A percentile compares a stretch with the other conserved stretches of the same genome.
Conservation (phyloP, 2,329 filamentous ascomycete genomes). For the Penicillium aurantiogriseum region DNA sequence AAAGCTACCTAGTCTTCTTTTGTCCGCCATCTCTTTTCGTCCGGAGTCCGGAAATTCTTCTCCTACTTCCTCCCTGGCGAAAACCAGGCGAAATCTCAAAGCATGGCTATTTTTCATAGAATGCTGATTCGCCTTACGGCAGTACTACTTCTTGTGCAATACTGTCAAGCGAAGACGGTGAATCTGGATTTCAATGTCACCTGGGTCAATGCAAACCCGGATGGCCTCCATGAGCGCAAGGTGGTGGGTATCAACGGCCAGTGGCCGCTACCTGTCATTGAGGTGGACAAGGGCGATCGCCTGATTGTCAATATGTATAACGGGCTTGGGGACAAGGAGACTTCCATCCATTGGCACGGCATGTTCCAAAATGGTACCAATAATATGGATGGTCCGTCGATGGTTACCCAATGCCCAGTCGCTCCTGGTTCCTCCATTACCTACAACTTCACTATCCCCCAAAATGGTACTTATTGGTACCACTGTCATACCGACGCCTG, state of each 20-base stretch:
- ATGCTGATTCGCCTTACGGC: background rate
- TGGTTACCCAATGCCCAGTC: slow-evolving; percentile 66
- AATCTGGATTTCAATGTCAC: slow-evolving; percentile 50
- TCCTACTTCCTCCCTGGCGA: background rate
- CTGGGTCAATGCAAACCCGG: slow-evolving; percentile 57
- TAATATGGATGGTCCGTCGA: slow-evolving; percentile 69
- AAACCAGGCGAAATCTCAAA: background rate
- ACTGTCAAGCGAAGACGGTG: slow-evolving; percentile 19
- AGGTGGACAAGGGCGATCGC: slow-evolving; percentile 71
- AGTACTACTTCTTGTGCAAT: slow-evolving; percentile 8
- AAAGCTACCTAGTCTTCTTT: background rate
- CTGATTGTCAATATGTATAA: slow-evolving; percentile 70
- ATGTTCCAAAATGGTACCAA: slow-evolving; percentile 74
- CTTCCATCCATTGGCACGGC: slow-evolving; percentile 73
- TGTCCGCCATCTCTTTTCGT: background rate
- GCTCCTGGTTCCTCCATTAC: slow-evolving; percentile 53
- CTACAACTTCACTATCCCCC: background rate
- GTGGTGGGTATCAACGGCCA: slow-evolving; percentile 71
- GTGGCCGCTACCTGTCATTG: slow-evolving; percentile 71
- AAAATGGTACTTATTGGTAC: slow-evolving; percentile 5
- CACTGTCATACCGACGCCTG: slow-evolving; percentile 1
- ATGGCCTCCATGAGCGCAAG: slow-evolving; percentile 50
- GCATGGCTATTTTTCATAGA: background rate
- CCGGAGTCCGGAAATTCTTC: background rate
- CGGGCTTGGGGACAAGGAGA: slow-evolving; percentile 61